Evolutionary conservation across 1,284 basidiomycete species (phyloP), one percentile per base, ranked within the genome.

Genomic region (Austroboletus niveus): DNA sequence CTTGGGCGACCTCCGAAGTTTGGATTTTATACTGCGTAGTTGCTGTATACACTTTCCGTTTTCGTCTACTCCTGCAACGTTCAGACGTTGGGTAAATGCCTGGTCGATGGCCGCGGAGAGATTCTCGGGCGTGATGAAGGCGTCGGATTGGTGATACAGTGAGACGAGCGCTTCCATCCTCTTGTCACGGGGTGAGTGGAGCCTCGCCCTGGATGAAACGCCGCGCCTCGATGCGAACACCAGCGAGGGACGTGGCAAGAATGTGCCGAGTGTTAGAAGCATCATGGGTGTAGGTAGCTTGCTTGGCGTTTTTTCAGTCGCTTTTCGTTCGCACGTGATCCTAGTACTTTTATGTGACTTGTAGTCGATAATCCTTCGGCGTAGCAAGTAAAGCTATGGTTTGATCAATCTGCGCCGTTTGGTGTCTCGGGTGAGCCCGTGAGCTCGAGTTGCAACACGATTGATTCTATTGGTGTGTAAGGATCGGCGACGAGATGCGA

Each of bases 111-210:
- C 72, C n/a, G 73, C 56, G 22, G 77, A 75, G 38, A 89, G 78
- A 60, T 78, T 87, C 55, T 86, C 82, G n/a, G 73, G 74, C 9
- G 86, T 87, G 55, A 89, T 77, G 71, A 85, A 88, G 5, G 70
- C 70, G 48, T 79, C 77, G 42, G 82, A 70, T 68, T 86, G 78
- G 72, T 89, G 87, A 72, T 89, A 89, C 44, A 89, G 76, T 9
- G 80, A 76, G 53, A 88, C 77, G 57, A 89, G 81, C 6, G 85
- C 82, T 54, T 85, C 84, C 72, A 88, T 74, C 69, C 84, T 87
- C 32, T 77, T 73, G n/a, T 77, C 57, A 42, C 57, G 52, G 15
- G 56, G 47, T 5, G 56, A 55, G 39, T 58, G 57, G n/a, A 29
- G 6, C 15, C 42, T 57, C 38, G 54, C 48, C 32, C 47, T 68